Base-by-base conservation (phyloP, 1,284 basidiomycete species). In the Tilletia caries region DNA sequence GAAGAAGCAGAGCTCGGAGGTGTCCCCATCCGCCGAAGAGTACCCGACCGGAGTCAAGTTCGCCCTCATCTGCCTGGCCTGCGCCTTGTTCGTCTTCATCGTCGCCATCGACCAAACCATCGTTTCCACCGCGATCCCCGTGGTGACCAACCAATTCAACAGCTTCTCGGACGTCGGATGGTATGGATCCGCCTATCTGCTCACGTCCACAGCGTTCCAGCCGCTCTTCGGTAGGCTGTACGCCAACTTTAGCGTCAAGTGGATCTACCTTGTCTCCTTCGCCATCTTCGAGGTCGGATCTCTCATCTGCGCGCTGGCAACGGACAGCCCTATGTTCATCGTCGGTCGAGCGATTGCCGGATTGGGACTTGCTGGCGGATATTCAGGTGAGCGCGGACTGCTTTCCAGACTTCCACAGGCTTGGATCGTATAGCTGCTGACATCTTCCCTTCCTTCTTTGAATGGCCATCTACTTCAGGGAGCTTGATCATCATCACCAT, bases 121-220 rank as follows among this genome's bases (percentile, higher is more conserved):
- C 50, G 75, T 78, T 12, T 69, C 72, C 18, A 78, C 79, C n/a
- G 79, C 79, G 0, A 69, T 80, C 13, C 78, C 78, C 20, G 66
- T 65, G 13, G 70, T 80, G 15, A 71, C 72, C 18, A 74, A 78
- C 64, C 29, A 79, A 15, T 77, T 78, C 65, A 67, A 77, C 44
- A 64, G 71, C 3, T 73, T 76, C 67, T 54, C 50, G 43, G 70
- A 73, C 50, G 75, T 78, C 37, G 75, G 76, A n/a, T 79, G 79
- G 79, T 78, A 75, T 66, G 73, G 67, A 6, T 73, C 70, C 3
- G 75, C 76, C 20, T 79, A 80, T 58, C 72, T 78, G 23, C 64
- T 78, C 33, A 77, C 75, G 20, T 74, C 71, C 18, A 79, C 79
- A 13, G 75, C 71, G 43, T 75, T 80, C 64, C 78, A 79, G 68